A percentile compares a stretch with the other conserved stretches of the same genome.
Evolutionary conservation across 345 rosid genomes (phyloP).

Genomic region (Syzygium aromaticum): DNA sequence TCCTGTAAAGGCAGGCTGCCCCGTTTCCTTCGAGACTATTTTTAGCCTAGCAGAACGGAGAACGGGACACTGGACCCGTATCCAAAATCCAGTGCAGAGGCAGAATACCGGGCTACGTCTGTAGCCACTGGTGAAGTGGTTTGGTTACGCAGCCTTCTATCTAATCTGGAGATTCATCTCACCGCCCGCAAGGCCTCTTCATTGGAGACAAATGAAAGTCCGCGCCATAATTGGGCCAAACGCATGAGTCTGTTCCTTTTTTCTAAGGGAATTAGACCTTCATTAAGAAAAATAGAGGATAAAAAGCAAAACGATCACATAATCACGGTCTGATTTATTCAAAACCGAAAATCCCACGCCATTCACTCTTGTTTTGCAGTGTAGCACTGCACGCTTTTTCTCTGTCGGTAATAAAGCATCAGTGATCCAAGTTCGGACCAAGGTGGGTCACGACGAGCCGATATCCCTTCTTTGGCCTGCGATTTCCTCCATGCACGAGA

Average conservation of each 20-base stretch:
- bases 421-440: too few relatives aligned
- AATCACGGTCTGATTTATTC: not conserved
- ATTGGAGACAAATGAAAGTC: too few relatives aligned
- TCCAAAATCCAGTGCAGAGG: not conserved
- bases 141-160: not conserved
- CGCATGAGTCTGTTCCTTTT: not conserved
- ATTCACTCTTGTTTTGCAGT: not conserved
- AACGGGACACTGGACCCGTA: too few relatives aligned
- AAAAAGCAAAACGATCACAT: not conserved
- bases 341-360: not conserved
- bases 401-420: too few relatives aligned
- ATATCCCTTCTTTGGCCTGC: conserved; percentile 13
- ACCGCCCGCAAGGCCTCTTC: not conserved
- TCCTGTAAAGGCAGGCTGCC: too few relatives aligned
- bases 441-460: not conserved
- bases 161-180: not conserved
- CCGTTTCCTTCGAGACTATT: too few relatives aligned
- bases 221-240: not conserved
- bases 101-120: not conserved
- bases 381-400: not conserved
- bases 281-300: not conserved
- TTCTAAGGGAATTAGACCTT: not conserved
- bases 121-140: not conserved
- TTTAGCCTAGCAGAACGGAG: too few relatives aligned
- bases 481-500: conserved; percentile 29